These are phyloP conservation scores for Lactarius pseudohatsudake DNA, from an alignment of 768 basidiomycete genomes.

Conservation along the genomic window DNA sequence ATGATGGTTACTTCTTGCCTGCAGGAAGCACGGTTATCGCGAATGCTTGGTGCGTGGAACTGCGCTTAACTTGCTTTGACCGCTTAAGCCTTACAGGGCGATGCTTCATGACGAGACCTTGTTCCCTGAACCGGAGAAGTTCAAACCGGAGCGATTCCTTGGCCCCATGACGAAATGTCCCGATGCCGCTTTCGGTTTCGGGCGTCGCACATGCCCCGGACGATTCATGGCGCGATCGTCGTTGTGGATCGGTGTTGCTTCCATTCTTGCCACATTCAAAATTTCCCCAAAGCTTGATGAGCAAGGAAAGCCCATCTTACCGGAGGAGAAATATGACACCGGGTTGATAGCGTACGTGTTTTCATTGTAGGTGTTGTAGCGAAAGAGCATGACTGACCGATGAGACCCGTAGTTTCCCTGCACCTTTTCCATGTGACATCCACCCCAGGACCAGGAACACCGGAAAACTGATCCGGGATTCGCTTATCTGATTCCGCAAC, in stretches of 20 bases:
- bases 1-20: slow-evolving; percentile 28
- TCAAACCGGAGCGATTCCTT: slow-evolving; percentile 42
- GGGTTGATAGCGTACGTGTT: slow-evolving; percentile 23
- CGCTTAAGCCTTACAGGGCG: slow-evolving; percentile 27
- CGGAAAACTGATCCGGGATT: slow-evolving; percentile 9
- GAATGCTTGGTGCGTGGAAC: slow-evolving; percentile 11
- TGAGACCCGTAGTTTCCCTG: background rate
- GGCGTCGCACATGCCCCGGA: slow-evolving; percentile 34
- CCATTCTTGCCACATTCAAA: slow-evolving; percentile 15
- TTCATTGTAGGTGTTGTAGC: background rate
- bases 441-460: slow-evolving; percentile 1
- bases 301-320: slow-evolving; percentile 17
- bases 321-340: slow-evolving; percentile 14
- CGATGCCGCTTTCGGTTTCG: slow-evolving; percentile 19
- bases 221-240: slow-evolving; percentile 27
- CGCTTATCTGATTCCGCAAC: slow-evolving; percentile 5
- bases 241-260: slow-evolving; percentile 23
- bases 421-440: slow-evolving; percentile 1
- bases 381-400: background rate
- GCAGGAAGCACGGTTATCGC: slow-evolving; percentile 12
- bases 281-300: slow-evolving; percentile 16
- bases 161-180: slow-evolving; percentile 9
- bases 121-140: slow-evolving; percentile 39
- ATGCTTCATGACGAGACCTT: slow-evolving; percentile 36
- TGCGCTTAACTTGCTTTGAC: background rate